Base-by-base conservation (phyloP, 2,329 filamentous ascomycete genomes). In the Cercospora sojina region DNA sequence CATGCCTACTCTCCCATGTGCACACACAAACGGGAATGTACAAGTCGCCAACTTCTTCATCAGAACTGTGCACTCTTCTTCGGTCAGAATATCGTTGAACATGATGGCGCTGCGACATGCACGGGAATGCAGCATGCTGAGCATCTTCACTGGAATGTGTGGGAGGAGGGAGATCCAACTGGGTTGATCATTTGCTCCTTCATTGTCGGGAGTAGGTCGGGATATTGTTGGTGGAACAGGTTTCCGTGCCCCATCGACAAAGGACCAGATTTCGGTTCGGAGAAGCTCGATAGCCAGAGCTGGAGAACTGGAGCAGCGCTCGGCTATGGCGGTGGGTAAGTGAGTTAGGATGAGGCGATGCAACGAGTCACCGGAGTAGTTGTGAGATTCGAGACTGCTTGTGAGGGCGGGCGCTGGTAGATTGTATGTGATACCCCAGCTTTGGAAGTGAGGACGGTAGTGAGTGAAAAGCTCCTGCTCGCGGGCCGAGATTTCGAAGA, bases 51-150 rank as follows among this genome's bases (percentile, higher is more conserved):
- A 79, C 3, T 82, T 82, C 1, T 63, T 67, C 0, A 94, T 76
- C 35, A 95, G 77, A 0, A 77, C 74, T 9, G 79, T 71, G 71
- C 91, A 94, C 69, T 92, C 83, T 0, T 82, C 77, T 0, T 75
- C 69, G 0, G 82, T 83, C 7, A 95, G 79, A 5, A 80, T 74
- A 73, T 96, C 92, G 71, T 94, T 94, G 79, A 96, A 96, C 91
- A 93, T 94, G 75, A 95, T 88, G 2, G 92, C 91, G 38, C 90
- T 91, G 62, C 91, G 84, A 74, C 91, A 95, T 1, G 91, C 87
- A 64, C 90, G 85, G 0, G 90, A 93, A 74, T 92, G 89, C 4
- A 94, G 79, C 74, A 94, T 79, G 31, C 96, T 91, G 3, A 96
- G 73, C 12, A 98, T 35, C 23, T 64, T 64, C 3, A 43, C 18